Evolutionary conservation across 345 rosid genomes (phyloP), one percentile per base, ranked within the genome.

Genomic region (Pelargonium nanum): DNA sequence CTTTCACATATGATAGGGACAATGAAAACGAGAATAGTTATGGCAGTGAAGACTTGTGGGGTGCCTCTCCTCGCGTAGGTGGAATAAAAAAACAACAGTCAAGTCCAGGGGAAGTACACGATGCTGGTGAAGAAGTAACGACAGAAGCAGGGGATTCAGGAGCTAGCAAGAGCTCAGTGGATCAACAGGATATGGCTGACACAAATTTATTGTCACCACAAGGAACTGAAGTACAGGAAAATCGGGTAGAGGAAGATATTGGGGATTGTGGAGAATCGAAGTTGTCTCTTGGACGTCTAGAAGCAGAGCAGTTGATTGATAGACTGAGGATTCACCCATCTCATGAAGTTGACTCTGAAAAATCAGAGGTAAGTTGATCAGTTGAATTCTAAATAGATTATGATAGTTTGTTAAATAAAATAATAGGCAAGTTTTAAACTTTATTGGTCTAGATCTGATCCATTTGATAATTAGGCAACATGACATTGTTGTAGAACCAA

Each of bases 1-100:
- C 85, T 7, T 67, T 80, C 34, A 57, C 71, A 28, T 73, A 77
- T 57, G 93, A 83, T 60, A 87, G 65, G 4, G 89, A 85, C 12
- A 28, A 58, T 1, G 83, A 74, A 28, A 81, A 72, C 71, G 89
- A 74, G 12, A 55, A 63, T 59, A 67, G 56, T 28, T 74, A 63
- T 9, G 68, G 63, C 25, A 67, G 78, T 66, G 88, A 66, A 4
- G 87, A 82, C 55, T 50, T 74, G 65, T 84, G 81, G 81, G 80
- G 77, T 63, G 70, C 69, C 72, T 73, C 79, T 3, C 75, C 73
- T 61, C 67, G 62, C 62, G 65, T 64, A 4, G 53, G 72, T 16
- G 59, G 62, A 28, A 26, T 57, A 15, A 75, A 74, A 19, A 72
- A 72, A 55, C 64, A 65, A 16, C 77, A 71, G 63, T 26, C 58